These are phyloP conservation scores for Paramecium tetraurelia DNA, from an alignment of 73 alveolate genomes.

Conservation along the genomic window DNA sequence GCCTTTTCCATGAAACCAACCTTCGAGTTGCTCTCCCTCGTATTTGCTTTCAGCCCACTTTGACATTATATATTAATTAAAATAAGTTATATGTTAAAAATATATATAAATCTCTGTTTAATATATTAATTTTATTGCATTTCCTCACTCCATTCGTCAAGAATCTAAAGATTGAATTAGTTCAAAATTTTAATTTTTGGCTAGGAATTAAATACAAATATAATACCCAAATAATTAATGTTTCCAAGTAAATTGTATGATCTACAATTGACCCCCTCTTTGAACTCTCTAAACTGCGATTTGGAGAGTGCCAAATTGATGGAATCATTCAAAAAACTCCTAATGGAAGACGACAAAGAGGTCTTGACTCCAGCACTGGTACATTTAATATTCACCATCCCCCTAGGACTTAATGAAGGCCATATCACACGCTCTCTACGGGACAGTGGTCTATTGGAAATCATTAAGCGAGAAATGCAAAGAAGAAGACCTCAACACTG, in stretches of 20 bases:
- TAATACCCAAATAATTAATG: not conserved
- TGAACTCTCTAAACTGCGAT: not conserved
- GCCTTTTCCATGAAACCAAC: conserved; percentile 77
- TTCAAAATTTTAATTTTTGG: not conserved
- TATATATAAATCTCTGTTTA: not conserved
- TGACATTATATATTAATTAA: not conserved
- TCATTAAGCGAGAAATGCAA: not conserved
- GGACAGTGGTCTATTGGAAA: not conserved
- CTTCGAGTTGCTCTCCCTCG: conserved; percentile 57
- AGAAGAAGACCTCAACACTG: not conserved
- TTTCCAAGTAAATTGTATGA: conserved; percentile 50
- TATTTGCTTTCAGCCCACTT: conserved; percentile 58
- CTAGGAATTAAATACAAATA: not conserved
- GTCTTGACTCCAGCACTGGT: not conserved
- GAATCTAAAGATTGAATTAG: not conserved
- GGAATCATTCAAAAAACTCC: not conserved
- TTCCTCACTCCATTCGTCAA: not conserved
- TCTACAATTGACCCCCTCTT: conserved; percentile 43
- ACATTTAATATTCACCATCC: not conserved
- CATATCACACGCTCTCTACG: not conserved
- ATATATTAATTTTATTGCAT: too few species aligned
- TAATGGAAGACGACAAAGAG: conserved; percentile 8
- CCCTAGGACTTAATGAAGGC: conserved; percentile 32
- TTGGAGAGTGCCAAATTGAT: conserved; percentile 23
- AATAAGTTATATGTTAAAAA: not conserved